Percentiles rank a stretch among this genome's conserved stretches.
phyloP scores from a whole-genome alignment of 192 early-diverging fungal genomes.

The Dissophora globulifera region DNA sequence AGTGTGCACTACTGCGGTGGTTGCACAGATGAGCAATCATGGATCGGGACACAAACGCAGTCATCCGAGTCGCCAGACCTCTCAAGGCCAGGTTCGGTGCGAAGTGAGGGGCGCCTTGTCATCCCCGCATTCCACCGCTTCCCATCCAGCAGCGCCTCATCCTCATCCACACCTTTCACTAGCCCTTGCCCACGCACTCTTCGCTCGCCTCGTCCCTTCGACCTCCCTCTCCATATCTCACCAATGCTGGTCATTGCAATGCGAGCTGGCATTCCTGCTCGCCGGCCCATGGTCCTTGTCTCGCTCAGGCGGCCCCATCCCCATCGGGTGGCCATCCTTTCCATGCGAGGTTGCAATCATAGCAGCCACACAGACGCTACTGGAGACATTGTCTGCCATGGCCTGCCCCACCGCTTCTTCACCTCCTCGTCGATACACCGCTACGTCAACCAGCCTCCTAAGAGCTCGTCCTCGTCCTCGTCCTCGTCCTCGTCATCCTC shows the following conservation, averaged over 20 bases:
- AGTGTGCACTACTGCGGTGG: too few species aligned
- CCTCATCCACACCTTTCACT: too few species aligned
- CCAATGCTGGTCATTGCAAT: constrained; percentile 44
- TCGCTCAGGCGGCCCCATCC: constrained; percentile 20
- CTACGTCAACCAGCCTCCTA: constrained; percentile 30
- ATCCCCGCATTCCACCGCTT: too few species aligned
- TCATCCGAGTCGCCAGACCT: too few species aligned
- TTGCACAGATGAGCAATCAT: too few species aligned
- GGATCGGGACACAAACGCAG: too few species aligned
- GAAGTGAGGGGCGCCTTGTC: too few species aligned
- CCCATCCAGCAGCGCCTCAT: too few species aligned
- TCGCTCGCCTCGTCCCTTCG: neutral
- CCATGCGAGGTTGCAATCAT: constrained; percentile 6
- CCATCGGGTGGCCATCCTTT: constrained; percentile 3
- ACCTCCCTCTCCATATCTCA: neutral
- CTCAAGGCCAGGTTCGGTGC: too few species aligned
- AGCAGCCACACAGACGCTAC: constrained; percentile 35
- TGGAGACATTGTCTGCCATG: neutral
- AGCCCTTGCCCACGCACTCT: neutral
- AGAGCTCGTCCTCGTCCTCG: constrained; percentile 19
- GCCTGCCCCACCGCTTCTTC: constrained; percentile 38
- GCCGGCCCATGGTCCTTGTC: constrained; percentile 20
- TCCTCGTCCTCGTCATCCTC: constrained; percentile 5
- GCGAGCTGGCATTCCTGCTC: constrained; percentile 20
- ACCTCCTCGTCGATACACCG: constrained; percentile 21